Conservation (phyloP, 2,329 filamentous ascomycete species). For the Sodiomyces alkalinus region DNA sequence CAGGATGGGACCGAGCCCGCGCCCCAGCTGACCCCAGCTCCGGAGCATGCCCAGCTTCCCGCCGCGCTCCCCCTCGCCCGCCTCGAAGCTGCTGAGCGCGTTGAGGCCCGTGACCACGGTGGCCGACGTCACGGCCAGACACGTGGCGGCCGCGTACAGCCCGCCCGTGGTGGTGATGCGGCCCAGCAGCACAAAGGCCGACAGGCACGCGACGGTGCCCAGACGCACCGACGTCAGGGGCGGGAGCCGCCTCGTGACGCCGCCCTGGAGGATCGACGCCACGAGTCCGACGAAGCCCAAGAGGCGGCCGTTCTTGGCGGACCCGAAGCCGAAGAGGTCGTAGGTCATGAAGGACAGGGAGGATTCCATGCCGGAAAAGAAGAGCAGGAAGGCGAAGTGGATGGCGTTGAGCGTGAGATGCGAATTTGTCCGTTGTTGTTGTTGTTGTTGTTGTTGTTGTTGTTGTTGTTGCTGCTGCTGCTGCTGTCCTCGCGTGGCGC, state of each 20-base stretch:
- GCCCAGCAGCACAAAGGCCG: slow-evolving; percentile 68
- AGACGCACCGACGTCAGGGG: slow-evolving; percentile 67
- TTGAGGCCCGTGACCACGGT: slow-evolving; percentile 93
- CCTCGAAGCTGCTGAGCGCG: slow-evolving; percentile 82
- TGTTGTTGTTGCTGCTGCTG: slow-evolving; percentile 19
- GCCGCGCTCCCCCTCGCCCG: slow-evolving; percentile 63
- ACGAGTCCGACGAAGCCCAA: slow-evolving; percentile 86
- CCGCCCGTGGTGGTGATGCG: slow-evolving; percentile 50
- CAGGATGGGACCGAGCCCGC: slow-evolving; percentile 71
- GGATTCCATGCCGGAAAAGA: slow-evolving; percentile 97
- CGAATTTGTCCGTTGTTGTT: slow-evolving; percentile 55
- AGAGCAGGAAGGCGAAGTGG: slow-evolving; percentile 84
- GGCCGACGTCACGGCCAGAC: slow-evolving; percentile 78
- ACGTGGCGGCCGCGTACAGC: slow-evolving; percentile 69
- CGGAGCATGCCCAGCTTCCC: slow-evolving; percentile 75
- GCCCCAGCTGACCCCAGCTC: slow-evolving; percentile 70
- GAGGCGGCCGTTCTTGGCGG: slow-evolving; percentile 67
- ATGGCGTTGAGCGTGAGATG: slow-evolving; percentile 68
- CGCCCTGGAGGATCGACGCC: slow-evolving; percentile 82
- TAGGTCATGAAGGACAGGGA: slow-evolving; percentile 96
- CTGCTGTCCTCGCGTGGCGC: too few species aligned
- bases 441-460: too few species aligned
- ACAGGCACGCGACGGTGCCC: slow-evolving; percentile 62
- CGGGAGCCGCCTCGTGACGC: slow-evolving; percentile 72
- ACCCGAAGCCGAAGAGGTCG: slow-evolving; percentile 73